These are phyloP conservation scores for Xylariaceae sp. DNA, from an alignment of 2,329 filamentous ascomycete genomes.

Conservation along the genomic window DNA sequence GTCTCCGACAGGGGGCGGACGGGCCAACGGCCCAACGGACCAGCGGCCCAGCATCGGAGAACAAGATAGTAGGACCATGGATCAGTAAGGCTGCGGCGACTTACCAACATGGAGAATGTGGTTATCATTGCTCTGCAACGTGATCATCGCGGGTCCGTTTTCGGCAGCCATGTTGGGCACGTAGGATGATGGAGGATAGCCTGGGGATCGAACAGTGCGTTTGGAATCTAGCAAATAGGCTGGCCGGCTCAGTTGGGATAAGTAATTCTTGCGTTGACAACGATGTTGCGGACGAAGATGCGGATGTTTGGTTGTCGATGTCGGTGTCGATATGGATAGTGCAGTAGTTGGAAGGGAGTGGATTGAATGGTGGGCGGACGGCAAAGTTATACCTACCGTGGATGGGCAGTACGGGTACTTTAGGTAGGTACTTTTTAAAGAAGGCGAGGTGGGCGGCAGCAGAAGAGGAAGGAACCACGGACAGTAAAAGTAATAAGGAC, in stretches of 20 bases:
- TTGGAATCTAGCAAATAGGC: background rate
- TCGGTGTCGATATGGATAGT: background rate
- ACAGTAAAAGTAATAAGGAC: background rate
- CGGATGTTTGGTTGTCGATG: background rate
- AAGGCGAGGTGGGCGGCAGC: background rate
- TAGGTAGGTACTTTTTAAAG: background rate
- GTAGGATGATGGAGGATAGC: background rate
- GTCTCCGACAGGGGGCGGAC: background rate
- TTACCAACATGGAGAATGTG: constrained; percentile 44
- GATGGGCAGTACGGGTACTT: background rate
- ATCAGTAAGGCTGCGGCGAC: constrained; percentile 22
- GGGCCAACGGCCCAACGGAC: no score
- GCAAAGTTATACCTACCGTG: background rate
- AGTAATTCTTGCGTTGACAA: background rate
- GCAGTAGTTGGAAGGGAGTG: background rate
- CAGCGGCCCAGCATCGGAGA: no score
- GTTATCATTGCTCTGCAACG: constrained; percentile 48
- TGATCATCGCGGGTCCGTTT: constrained; percentile 36
- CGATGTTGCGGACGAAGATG: background rate
- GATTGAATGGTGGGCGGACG: background rate
- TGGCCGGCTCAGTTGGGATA: constrained; percentile 6
- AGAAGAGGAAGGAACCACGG: background rate
- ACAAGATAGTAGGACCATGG: background rate
- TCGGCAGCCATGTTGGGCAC: constrained; percentile 16
- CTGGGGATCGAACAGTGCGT: no score